Conservation (phyloP, 148 eudicot species). For the Limonium bicolor region DNA sequence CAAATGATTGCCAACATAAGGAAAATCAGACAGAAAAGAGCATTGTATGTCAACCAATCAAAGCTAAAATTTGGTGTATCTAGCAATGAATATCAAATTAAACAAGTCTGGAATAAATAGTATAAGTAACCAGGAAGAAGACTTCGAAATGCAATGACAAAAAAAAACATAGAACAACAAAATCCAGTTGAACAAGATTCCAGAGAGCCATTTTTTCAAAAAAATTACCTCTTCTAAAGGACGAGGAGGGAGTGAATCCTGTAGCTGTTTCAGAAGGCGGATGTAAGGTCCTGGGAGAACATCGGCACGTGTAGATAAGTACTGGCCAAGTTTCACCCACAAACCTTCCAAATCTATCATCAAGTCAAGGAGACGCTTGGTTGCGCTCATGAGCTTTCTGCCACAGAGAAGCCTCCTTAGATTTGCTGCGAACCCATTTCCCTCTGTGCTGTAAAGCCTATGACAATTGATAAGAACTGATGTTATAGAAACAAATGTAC, state of each 20-base stretch:
- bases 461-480: constrained; percentile 4
- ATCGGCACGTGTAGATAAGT: constrained; percentile 98
- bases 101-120: no score
- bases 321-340: constrained; percentile 98
- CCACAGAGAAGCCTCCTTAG: constrained; percentile 63
- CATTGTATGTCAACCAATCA: no score
- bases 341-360: constrained; percentile 87
- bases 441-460: constrained; percentile 83
- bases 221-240: constrained; percentile 83
- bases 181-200: no score
- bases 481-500: not conserved
- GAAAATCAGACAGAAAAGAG: not conserved
- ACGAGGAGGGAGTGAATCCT: constrained; percentile 98
- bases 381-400: constrained; percentile 89
- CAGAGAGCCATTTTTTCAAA: no score
- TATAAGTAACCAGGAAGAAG: no score
- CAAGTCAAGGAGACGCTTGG: constrained; percentile 64
- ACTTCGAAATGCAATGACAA: no score
- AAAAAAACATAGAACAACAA: no score
- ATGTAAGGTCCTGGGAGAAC: constrained; percentile 91
- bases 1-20: not conserved
- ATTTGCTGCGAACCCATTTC: constrained; percentile 55
- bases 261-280: constrained; percentile 63
- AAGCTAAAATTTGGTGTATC: no score
- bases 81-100: no score